A percentile compares a stretch with the other conserved stretches of the same genome.
Evolutionary conservation across 2,329 filamentous ascomycete genomes (phyloP).

Genomic region (Colletotrichum shisoi): DNA sequence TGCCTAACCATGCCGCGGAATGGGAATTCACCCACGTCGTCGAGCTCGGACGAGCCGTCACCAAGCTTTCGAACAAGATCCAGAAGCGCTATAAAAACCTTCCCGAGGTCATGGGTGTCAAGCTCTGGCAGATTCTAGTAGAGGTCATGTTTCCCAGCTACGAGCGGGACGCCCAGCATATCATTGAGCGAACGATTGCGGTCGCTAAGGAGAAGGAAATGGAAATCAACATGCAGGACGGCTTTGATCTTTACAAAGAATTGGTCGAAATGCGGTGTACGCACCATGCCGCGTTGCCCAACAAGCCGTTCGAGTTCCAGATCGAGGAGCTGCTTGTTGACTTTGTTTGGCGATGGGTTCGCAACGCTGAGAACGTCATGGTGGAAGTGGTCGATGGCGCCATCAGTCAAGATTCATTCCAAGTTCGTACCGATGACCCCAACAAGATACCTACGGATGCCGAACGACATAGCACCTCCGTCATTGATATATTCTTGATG

Average conservation of each 20-base stretch:
- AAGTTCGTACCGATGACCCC: conserved; percentile 71
- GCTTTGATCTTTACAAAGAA: conserved; percentile 91
- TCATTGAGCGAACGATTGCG: conserved; percentile 82
- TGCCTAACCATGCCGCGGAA: conserved; percentile 79
- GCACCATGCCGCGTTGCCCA: conserved; percentile 77
- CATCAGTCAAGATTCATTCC: conserved; percentile 88
- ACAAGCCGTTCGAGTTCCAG: conserved; percentile 81
- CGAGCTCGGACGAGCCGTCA: conserved; percentile 83
- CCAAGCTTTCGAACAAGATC: conserved; percentile 85
- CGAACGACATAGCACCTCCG: conserved; percentile 88
- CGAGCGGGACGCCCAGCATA: conserved; percentile 84
- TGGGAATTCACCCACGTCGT: conserved; percentile 95
- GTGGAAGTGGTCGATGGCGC: conserved; percentile 87
- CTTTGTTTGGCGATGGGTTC: conserved; percentile 97
- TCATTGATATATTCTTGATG: conserved; percentile 90
- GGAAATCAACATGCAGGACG: conserved; percentile 87
- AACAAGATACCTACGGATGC: conserved; percentile 74
- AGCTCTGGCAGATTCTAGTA: conserved; percentile 73
- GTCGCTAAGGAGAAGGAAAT: conserved; percentile 72
- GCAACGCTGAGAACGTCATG: conserved; percentile 79
- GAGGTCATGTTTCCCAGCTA: conserved; percentile 88
- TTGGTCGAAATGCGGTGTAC: conserved; percentile 84
- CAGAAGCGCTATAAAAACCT: conserved; percentile 91
- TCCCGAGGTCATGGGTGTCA: conserved; percentile 82
- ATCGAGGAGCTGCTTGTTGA: conserved; percentile 85